Conservation (phyloP, 345 rosid species). For the Hibiscus tridactylites region DNA sequence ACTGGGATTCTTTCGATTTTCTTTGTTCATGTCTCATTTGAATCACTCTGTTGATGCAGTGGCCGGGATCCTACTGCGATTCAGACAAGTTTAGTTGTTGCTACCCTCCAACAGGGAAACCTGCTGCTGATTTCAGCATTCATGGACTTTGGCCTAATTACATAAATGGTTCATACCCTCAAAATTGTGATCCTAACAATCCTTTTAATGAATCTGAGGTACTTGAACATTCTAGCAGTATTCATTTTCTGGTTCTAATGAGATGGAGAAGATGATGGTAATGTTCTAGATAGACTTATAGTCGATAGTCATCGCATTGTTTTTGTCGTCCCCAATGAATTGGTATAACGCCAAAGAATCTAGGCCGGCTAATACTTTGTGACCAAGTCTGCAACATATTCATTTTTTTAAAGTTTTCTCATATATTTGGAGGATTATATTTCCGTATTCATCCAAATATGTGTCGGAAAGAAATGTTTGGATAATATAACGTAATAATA, state of each 20-base stretch:
- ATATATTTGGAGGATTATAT: background rate
- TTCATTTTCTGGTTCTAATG: background rate
- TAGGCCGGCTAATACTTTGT: background rate
- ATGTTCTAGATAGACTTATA: background rate
- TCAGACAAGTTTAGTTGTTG: constrained; percentile 47
- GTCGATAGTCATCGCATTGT: background rate
- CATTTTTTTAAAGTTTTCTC: background rate
- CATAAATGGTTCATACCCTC: constrained; percentile 57
- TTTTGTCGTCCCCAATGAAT: background rate
- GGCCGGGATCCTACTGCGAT: constrained; percentile 92
- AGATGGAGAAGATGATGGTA: background rate
- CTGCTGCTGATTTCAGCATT: constrained; percentile 69
- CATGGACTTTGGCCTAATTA: constrained; percentile 96
- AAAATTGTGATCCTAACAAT: constrained; percentile 49
- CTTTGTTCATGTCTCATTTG: background rate
- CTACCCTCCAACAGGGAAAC: constrained; percentile 79
- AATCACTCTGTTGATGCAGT: constrained; percentile 27
- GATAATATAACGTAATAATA: background rate
- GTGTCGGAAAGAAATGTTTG: background rate
- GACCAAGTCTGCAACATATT: background rate
- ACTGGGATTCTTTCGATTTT: background rate
- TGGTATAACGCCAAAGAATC: background rate
- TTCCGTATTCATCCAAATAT: background rate
- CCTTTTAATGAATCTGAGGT: constrained; percentile 53
- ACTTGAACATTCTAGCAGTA: background rate